Evolutionary conservation across 164 flowering plant species (phyloP).

Genomic region (Tetracentron sinense): DNA sequence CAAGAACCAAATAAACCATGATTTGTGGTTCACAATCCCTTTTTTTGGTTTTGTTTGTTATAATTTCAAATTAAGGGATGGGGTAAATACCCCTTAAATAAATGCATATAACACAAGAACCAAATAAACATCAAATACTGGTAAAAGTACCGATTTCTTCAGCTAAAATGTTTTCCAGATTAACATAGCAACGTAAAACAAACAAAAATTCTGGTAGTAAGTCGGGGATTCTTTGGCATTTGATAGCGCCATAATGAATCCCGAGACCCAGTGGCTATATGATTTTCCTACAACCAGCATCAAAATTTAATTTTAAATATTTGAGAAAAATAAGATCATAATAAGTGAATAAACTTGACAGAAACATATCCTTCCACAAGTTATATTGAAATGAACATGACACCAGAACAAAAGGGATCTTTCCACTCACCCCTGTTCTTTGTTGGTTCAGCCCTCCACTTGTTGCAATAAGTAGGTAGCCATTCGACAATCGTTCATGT

Average conservation of each 20-base stretch:
- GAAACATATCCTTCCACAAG: not conserved
- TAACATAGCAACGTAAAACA: not conserved
- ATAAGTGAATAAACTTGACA: not conserved
- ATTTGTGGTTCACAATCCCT: too few species aligned
- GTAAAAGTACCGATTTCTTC: not conserved
- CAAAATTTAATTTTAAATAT: not conserved
- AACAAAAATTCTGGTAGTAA: not conserved
- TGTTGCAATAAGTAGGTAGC: slow-evolving; percentile 93
- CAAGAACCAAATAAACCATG: too few species aligned
- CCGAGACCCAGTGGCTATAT: not conserved
- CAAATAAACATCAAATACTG: too few species aligned
- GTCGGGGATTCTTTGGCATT: not conserved
- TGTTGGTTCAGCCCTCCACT: slow-evolving; percentile 99
- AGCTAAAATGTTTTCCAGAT: not conserved
- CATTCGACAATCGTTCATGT: slow-evolving; percentile 60
- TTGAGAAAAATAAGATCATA: not conserved
- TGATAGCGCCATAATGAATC: not conserved
- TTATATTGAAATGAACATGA: not conserved
- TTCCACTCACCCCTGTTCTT: slow-evolving; percentile 81
- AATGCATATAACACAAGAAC: too few species aligned
- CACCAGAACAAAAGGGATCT: not conserved
- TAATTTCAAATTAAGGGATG: too few species aligned
- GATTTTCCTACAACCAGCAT: not conserved
- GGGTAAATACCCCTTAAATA: too few species aligned
- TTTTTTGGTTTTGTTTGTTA: too few species aligned